Evolutionary conservation across 345 rosid species (phyloP).

Genomic region (Erodium maritimum): DNA sequence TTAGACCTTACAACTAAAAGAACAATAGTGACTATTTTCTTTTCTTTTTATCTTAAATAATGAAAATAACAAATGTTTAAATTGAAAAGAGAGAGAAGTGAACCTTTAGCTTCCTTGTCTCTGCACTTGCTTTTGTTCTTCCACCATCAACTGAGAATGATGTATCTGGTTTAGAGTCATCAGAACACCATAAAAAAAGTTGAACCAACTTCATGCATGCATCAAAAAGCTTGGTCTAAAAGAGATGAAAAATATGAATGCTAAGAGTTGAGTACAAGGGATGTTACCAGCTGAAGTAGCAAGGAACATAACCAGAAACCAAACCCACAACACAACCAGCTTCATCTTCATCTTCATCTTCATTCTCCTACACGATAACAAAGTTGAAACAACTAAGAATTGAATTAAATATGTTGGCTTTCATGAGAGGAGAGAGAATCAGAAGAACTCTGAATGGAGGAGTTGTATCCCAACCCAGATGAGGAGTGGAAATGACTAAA

Average conservation of each 20-base stretch:
- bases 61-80: background rate
- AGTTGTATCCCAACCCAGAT: no score
- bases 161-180: background rate
- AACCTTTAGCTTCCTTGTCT: background rate
- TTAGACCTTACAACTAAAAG: no score
- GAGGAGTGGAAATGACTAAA: no score
- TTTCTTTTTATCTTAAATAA: no score
- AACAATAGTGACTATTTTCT: no score
- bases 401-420: background rate
- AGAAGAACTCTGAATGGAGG: no score
- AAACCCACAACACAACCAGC: no score
- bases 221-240: no score
- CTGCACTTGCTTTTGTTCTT: background rate
- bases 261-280: background rate
- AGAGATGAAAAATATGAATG: background rate
- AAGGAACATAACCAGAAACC: background rate
- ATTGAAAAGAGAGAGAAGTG: background rate
- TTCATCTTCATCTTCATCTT: background rate
- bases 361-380: no score
- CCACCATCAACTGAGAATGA: background rate
- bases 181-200: background rate
- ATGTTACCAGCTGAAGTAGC: background rate
- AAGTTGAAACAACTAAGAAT: background rate
- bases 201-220: no score
- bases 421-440: no score